Percentiles rank a stretch among this genome's conserved stretches.
Evolutionary conservation across 139 green algal species (phyloP).

Genomic region (Chlamydomonas asymmetrica): DNA sequence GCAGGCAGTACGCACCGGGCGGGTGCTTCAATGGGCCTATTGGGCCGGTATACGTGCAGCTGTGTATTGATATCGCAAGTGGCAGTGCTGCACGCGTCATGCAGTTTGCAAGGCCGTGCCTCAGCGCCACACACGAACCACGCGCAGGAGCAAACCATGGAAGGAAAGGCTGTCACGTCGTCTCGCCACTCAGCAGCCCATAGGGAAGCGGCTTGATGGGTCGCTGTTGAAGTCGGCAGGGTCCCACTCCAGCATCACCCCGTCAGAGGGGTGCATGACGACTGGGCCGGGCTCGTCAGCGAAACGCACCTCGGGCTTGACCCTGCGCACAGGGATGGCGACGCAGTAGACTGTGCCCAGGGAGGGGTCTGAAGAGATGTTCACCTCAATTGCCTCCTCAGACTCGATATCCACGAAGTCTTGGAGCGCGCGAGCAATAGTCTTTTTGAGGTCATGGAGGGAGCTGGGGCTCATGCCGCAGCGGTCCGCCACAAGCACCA

Average conservation of each 20-base stretch:
- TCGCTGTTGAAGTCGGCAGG: conserved; percentile 65
- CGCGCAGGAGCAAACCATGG: no score
- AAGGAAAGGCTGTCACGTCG: no score
- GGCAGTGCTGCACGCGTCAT: no score
- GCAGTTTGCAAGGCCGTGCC: no score
- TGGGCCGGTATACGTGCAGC: no score
- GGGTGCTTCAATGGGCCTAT: no score
- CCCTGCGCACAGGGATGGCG: conserved; percentile 80
- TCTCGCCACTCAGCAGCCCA: conserved; percentile 75
- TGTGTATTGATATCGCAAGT: no score
- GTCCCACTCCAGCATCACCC: conserved; percentile 67
- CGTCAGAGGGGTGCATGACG: conserved; percentile 26
- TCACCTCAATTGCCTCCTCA: conserved; percentile 80
- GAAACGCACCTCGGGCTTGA: conserved; percentile 74
- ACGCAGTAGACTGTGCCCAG: conserved; percentile 91
- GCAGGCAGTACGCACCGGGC: no score
- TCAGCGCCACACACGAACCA: no score
- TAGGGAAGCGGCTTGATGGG: conserved; percentile 74
- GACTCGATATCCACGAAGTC: conserved; percentile 88
- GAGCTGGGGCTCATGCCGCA: conserved; percentile 80
- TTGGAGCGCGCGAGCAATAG: conserved; percentile 71
- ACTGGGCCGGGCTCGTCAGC: conserved; percentile 25
- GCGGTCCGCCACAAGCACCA: conserved; percentile 48
- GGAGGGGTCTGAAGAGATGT: conserved; percentile 74
- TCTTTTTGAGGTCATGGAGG: conserved; percentile 77